Percentiles rank a stretch among this genome's conserved stretches.
These are phyloP conservation scores for Kondoa subrosea DNA, from an alignment of 768 basidiomycete species.

Conservation along the genomic window DNA sequence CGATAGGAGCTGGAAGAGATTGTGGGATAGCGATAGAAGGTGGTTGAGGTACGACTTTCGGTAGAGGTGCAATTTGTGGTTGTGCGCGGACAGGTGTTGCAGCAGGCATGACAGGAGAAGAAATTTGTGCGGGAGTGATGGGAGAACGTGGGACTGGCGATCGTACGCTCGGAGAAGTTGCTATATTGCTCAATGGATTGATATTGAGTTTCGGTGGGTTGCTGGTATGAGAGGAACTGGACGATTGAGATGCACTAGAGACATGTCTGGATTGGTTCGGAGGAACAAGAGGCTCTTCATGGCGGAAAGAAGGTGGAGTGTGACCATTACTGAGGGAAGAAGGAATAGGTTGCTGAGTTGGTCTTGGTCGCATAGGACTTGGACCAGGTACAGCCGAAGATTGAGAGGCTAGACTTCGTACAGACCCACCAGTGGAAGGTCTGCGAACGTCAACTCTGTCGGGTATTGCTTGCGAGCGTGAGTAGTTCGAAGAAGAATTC, in stretches of 20 bases:
- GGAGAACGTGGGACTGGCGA: not conserved
- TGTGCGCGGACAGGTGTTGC: not conserved
- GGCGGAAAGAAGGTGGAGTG: not conserved
- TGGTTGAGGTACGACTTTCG: not conserved
- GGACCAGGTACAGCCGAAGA: constrained; percentile 18
- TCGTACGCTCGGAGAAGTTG: not conserved
- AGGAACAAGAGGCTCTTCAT: not conserved
- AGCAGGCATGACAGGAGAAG: not conserved
- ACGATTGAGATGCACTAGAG: not conserved
- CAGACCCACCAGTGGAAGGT: constrained; percentile 13
- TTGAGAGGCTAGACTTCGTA: constrained; percentile 17
- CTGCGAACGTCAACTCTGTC: constrained; percentile 4
- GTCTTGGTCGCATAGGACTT: not conserved
- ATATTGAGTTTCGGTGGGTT: not conserved
- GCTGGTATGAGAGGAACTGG: not conserved
- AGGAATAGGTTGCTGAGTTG: not conserved
- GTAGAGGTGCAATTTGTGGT: not conserved
- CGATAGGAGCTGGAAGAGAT: not conserved
- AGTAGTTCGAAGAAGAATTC: too few relatives aligned
- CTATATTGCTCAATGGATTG: not conserved
- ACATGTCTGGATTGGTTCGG: not conserved
- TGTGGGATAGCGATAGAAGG: not conserved
- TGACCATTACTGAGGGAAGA: not conserved
- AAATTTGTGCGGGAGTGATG: not conserved
- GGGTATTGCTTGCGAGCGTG: not conserved